Evolutionary conservation across 257 asterid species (phyloP).

Genomic region (Eucommia ulmoides): DNA sequence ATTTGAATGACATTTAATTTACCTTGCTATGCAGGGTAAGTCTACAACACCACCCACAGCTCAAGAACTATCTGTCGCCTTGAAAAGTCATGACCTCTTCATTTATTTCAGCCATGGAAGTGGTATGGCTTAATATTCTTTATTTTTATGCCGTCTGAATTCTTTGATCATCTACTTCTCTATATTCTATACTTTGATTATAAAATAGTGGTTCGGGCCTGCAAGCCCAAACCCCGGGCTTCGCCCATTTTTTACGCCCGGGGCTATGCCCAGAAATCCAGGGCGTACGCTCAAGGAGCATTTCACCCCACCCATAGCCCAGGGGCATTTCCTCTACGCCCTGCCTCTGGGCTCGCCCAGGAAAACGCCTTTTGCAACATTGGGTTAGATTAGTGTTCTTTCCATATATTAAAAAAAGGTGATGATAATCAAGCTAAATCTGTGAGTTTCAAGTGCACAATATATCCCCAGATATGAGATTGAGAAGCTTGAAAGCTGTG

Average conservation of each 20-base stretch:
- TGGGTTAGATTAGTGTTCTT: background rate
- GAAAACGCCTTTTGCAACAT: too few species aligned
- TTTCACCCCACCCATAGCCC: too few species aligned
- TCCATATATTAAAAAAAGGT: too few species aligned
- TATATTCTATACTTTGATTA: background rate
- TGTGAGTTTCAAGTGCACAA: slow-evolving; percentile 46
- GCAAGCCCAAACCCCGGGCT: too few species aligned
- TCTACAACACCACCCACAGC: slow-evolving; percentile 62
- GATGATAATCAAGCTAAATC: too few species aligned
- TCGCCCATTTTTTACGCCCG: too few species aligned
- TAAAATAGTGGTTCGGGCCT: background rate
- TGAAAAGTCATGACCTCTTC: slow-evolving; percentile 73
- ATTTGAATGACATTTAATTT: too few species aligned
- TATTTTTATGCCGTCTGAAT: background rate
- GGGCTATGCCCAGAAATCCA: too few species aligned
- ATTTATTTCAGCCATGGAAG: slow-evolving; percentile 93
- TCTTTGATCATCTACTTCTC: background rate
- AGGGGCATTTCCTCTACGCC: too few species aligned
- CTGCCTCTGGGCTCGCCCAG: too few species aligned
- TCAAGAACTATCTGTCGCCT: slow-evolving; percentile 58
- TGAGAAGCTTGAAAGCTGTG: slow-evolving; percentile 61
- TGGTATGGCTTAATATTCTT: slow-evolving; percentile 24
- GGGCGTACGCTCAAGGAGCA: too few species aligned
- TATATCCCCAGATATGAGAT: slow-evolving; percentile 69
- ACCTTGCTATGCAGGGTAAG: slow-evolving; percentile 49